Evolutionary conservation across 129 eudicot genomes (phyloP), one percentile per base, ranked within the genome.

Genomic region (Helianthus annuus): DNA sequence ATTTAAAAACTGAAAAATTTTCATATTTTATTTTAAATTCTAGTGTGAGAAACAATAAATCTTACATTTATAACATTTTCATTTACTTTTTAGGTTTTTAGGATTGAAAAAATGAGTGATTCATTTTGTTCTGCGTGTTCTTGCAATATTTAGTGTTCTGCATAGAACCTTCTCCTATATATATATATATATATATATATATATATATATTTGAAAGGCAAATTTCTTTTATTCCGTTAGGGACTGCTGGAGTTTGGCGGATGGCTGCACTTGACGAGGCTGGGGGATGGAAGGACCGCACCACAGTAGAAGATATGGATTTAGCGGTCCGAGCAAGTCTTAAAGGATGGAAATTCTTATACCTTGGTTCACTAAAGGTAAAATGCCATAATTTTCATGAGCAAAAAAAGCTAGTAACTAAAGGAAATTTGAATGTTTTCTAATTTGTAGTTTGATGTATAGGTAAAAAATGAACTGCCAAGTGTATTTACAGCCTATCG

Each of bases 271-370:
- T 51, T 14, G 56, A 51, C 15, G 56, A 51, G 22, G 56, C 56
- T 14, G 56, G 56, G 56, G 56, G 56, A 51, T 51, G 56, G 56
- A 51, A 51, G 22, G 56, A 51, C 22, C 56, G 56, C 8, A 51
- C 56, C 5, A 51, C 56, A 51, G 56, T 51, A 14, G 56, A 51
- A 51, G 56, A 51, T 5, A 51, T 51, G 56, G 56, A 51, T 51
- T 51, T 51, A 7, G 56, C 56, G 7, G 56, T 51, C 2, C 56
- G 56, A 14, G 56, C 56, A 14, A n/a, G 56, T 51, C 56, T 51
- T 51, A 51, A 51, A 51, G 56, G 56, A 51, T 51, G 56, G 56
- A 51, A n/a, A 24, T 51, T 51, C 9, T 51, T 51, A 12, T 51
- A 51, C 56, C 16, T 51, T 51, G 56, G 56, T 51, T 51, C 56